Conservation (phyloP, 2,329 filamentous ascomycete species). For the Epichloe brachyelytri region DNA sequence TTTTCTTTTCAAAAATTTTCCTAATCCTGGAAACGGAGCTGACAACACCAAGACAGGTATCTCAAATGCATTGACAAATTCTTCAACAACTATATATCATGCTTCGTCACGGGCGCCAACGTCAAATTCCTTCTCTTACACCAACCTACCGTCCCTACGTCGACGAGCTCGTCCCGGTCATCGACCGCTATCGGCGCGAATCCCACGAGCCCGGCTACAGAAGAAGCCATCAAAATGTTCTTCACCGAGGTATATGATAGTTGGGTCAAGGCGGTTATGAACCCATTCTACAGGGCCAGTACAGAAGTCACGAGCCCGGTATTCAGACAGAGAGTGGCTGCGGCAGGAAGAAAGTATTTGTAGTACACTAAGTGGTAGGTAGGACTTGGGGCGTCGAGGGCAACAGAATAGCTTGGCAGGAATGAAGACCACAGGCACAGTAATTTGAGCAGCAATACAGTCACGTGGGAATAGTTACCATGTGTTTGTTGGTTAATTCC, state of each 20-base stretch:
- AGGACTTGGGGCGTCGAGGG: not conserved
- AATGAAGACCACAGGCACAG: not conserved
- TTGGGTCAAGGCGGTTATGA: conserved; percentile 96
- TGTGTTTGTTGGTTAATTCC: too few species aligned
- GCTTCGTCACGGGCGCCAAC: conserved; percentile 86
- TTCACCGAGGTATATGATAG: conserved; percentile 92
- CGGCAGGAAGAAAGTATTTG: conserved; percentile 85
- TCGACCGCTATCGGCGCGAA: conserved; percentile 69
- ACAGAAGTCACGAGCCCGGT: conserved; percentile 77
- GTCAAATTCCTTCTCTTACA: conserved; percentile 91
- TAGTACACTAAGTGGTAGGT: conserved; percentile 20
- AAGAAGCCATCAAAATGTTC: conserved; percentile 91
- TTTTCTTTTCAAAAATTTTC: not conserved
- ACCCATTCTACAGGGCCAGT: conserved; percentile 80
- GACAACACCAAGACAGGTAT: conserved; percentile 46
- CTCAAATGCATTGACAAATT: conserved; percentile 95
- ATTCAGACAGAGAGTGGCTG: conserved; percentile 69
- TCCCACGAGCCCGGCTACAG: conserved; percentile 77
- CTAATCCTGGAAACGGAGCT: not conserved
- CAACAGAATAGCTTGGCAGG: not conserved
- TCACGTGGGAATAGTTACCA: conserved; percentile 12
- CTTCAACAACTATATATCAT: conserved; percentile 89
- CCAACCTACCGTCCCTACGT: conserved; percentile 46
- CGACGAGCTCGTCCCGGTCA: conserved; percentile 34
- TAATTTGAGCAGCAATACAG: too few species aligned